These are phyloP conservation scores for Pichia occidentalis DNA, from an alignment of 805 yeast species.

Conservation along the genomic window DNA sequence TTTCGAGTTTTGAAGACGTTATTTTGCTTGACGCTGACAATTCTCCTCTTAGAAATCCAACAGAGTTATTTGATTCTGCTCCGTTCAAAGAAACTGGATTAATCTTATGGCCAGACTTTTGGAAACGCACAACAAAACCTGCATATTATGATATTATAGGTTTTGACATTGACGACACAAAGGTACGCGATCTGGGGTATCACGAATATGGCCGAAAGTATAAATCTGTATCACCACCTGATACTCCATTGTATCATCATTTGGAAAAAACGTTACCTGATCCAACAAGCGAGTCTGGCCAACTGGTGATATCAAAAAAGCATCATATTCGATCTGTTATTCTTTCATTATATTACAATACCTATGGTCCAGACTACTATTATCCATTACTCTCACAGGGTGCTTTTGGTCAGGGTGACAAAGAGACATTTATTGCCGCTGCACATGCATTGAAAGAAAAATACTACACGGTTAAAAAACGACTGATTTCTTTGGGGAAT, in stretches of 20 bases:
- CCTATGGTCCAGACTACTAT: constrained; percentile 51
- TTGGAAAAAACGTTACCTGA: constrained; percentile 57
- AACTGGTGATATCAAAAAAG: constrained; percentile 48
- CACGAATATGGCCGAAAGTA: constrained; percentile 13
- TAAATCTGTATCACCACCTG: constrained; percentile 44
- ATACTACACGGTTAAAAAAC: constrained; percentile 53
- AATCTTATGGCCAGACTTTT: constrained; percentile 64
- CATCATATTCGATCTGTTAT: constrained; percentile 48
- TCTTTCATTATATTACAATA: constrained; percentile 52
- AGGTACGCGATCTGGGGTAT: constrained; percentile 9
- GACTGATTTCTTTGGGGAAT: constrained; percentile 51
- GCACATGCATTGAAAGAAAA: constrained; percentile 52
- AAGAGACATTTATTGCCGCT: constrained; percentile 52
- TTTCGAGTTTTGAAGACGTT: constrained; percentile 39
- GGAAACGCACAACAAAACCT: constrained; percentile 62
- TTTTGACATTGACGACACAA: constrained; percentile 27
- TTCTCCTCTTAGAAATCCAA: constrained; percentile 33
- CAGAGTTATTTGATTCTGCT: constrained; percentile 26
- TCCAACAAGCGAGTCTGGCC: constrained; percentile 62
- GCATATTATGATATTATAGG: constrained; percentile 45
- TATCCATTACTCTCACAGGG: constrained; percentile 47
- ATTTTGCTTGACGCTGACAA: constrained; percentile 39
- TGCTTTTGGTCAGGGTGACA: constrained; percentile 50
- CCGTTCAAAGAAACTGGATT: constrained; percentile 46
- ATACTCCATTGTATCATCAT: constrained; percentile 46